Evolutionary conservation across 2,329 filamentous ascomycete genomes (phyloP), one percentile per base, ranked within the genome.

Genomic region (Tympanopsis confertula): DNA sequence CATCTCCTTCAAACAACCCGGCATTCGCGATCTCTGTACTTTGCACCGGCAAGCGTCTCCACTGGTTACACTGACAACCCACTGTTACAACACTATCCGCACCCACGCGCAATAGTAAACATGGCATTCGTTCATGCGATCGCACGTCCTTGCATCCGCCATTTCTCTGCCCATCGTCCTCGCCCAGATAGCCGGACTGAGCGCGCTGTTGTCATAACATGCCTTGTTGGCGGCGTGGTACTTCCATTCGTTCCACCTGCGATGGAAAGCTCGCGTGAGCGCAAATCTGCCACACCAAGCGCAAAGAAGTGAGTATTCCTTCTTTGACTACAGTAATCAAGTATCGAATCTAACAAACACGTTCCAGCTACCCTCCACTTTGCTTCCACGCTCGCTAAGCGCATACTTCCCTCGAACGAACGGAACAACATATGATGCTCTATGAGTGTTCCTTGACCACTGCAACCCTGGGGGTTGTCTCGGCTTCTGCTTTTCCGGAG

Each of bases 331-430:
- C 10, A 28, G 10, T 28, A 10, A n/a, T n/a, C 24, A 28, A 28
- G 10, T n/a, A 10, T n/a, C n/a, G n/a, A 28, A 10, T n/a, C 10
- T 10, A 10, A 28, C 24, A 28, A n/a, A n/a, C n/a, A n/a, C n/a
- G n/a, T n/a, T n/a, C n/a, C n/a, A n/a, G n/a, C n/a, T 7, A 33
- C 15, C 30, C 30, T 7, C 30, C 30, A 7, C 30, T 33, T 17
- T 33, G 30, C 30, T 33, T 33, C 30, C 30, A 33, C 17, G 7
- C 30, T 33, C 30, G 30, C 15, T 33, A 26, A 26, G n/a, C n/a
- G n/a, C n/a, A n/a, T n/a, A n/a, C n/a, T n/a, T n/a, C n/a, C n/a
- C n/a, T n/a, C n/a, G n/a, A n/a, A n/a, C n/a, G n/a, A n/a, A n/a
- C n/a, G n/a, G n/a, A n/a, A n/a, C n/a, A n/a, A n/a, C n/a, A n/a